These are phyloP conservation scores for Leccinum disarticulatum DNA, from an alignment of 768 basidiomycete species.

Conservation along the genomic window DNA sequence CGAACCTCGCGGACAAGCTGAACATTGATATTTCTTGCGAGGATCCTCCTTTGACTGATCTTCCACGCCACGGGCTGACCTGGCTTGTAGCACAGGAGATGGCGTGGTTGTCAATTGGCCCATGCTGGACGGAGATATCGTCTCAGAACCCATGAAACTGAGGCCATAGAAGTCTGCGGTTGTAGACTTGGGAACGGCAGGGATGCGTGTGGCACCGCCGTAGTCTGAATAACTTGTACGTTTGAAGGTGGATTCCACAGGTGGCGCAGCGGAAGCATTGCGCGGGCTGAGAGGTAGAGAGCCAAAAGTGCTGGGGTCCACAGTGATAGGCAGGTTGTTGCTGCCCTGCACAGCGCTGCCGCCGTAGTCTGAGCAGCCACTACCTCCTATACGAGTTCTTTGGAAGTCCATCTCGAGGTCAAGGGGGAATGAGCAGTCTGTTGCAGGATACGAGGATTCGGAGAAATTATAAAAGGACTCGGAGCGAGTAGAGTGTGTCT, in stretches of 20 bases:
- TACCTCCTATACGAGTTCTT: conserved; percentile 52
- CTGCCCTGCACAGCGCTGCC: conserved; percentile 37
- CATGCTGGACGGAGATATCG: conserved; percentile 58
- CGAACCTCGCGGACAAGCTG: conserved; percentile 70
- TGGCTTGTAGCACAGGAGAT: conserved; percentile 38
- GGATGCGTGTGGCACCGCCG: conserved; percentile 49
- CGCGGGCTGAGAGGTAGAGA: conserved; percentile 57
- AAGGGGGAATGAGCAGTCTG: conserved; percentile 56
- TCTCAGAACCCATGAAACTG: conserved; percentile 34
- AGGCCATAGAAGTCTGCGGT: conserved; percentile 48
- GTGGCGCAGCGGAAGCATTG: conserved; percentile 43
- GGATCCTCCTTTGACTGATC: conserved; percentile 58
- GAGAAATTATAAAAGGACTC: conserved; percentile 70
- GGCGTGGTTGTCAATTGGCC: conserved; percentile 47
- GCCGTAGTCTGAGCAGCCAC: conserved; percentile 52
- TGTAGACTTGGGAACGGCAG: conserved; percentile 48
- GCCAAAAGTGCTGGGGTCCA: conserved; percentile 61
- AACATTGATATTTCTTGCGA: conserved; percentile 78
- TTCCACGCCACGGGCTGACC: conserved; percentile 39
- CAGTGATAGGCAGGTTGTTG: conserved; percentile 40
- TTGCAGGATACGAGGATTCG: conserved; percentile 48
- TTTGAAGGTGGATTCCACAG: conserved; percentile 27
- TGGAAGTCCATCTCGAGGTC: conserved; percentile 77
- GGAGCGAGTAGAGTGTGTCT: conserved; percentile 64
- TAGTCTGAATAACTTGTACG: conserved; percentile 71